Percentiles rank a stretch among this genome's conserved stretches.
Conservation (phyloP, 192 early-diverging fungal genomes). For the Nowakowskiella sp. region DNA sequence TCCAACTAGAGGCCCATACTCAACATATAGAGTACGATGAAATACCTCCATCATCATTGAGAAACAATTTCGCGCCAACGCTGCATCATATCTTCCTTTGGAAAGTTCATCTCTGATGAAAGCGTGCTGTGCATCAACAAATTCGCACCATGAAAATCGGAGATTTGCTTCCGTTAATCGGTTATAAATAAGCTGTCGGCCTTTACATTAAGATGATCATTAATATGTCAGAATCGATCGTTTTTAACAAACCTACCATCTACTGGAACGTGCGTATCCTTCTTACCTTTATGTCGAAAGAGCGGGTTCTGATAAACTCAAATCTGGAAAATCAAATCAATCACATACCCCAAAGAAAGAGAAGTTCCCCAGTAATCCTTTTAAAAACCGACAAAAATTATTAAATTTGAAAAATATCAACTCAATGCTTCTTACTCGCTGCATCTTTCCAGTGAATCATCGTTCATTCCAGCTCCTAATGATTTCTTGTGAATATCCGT, state of each 20-base stretch:
- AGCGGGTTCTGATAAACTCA: constrained; percentile 3
- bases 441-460: constrained; percentile 36
- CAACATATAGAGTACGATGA: constrained; percentile 43
- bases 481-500: constrained; percentile 57
- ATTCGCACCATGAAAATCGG: constrained; percentile 48
- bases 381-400: too few species aligned
- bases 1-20: too few species aligned
- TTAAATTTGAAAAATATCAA: too few species aligned
- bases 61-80: constrained; percentile 49
- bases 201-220: too few species aligned
- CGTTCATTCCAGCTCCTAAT: constrained; percentile 35
- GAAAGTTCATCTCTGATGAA: constrained; percentile 57
- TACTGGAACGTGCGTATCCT: constrained; percentile 56
- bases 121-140: constrained; percentile 51
- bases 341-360: constrained; percentile 52
- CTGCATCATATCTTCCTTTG: constrained; percentile 59
- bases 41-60: constrained; percentile 52
- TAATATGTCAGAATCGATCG: too few species aligned
- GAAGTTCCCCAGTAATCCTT: constrained; percentile 47
- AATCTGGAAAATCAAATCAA: background rate
- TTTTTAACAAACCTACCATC: too few species aligned
- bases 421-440: too few species aligned
- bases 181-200: constrained; percentile 48
- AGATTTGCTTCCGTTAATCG: constrained; percentile 42
- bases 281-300: constrained; percentile 27